Evolutionary conservation across 108 stramenopile species (phyloP).

Genomic region (Fragilariopsis cylindrus): DNA sequence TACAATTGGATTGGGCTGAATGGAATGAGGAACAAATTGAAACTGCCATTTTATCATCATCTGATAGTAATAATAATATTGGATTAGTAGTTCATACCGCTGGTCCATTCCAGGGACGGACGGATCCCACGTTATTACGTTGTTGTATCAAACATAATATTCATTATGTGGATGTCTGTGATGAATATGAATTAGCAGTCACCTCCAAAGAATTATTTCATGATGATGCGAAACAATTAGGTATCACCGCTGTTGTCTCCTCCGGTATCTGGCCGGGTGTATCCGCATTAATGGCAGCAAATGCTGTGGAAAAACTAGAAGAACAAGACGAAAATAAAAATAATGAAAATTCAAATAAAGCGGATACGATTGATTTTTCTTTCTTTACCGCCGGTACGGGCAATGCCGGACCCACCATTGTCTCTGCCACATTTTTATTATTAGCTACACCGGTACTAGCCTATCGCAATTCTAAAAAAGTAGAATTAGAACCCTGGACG

Average conservation of each 20-base stretch:
- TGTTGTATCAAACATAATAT: constrained; percentile 45
- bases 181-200: constrained; percentile 71
- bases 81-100: constrained; percentile 80
- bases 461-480: constrained; percentile 46
- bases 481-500: constrained; percentile 43
- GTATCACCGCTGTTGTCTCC: constrained; percentile 51
- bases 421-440: constrained; percentile 82
- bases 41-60: constrained; percentile 16
- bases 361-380: constrained; percentile 52
- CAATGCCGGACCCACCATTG: constrained; percentile 80
- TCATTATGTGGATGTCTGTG: constrained; percentile 87
- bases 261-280: constrained; percentile 61
- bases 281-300: constrained; percentile 44
- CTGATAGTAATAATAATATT: constrained; percentile 3
- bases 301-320: constrained; percentile 21
- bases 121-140: constrained; percentile 44
- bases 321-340: background rate
- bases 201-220: constrained; percentile 50
- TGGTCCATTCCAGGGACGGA: constrained; percentile 83
- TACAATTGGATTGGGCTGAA: constrained; percentile 1
- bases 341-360: background rate
- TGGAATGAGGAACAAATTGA: constrained; percentile 38
- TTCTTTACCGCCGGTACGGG: constrained; percentile 87
- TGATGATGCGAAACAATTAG: constrained; percentile 30
- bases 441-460: constrained; percentile 68